phyloP scores from a whole-genome alignment of 805 yeast genomes.

The Saccharomycopsis guyanensis region DNA sequence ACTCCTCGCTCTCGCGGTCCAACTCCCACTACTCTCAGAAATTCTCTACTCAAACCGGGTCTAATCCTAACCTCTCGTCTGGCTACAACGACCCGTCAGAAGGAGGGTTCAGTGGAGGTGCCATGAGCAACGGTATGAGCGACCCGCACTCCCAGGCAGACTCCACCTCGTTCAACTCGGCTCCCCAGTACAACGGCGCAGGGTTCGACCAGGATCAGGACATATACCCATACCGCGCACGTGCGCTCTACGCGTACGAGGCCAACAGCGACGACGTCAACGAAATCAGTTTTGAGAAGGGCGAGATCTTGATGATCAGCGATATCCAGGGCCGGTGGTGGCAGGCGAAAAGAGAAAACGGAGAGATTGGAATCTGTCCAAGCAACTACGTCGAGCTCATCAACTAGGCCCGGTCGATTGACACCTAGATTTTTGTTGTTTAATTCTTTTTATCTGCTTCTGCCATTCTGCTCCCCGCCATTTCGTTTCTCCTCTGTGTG shows the following conservation, averaged over 20 bases:
- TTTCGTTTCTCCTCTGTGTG: too few relatives aligned
- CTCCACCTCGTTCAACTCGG: constrained; percentile 23
- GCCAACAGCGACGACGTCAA: constrained; percentile 92
- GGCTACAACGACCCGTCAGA: background rate
- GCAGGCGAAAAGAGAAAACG: constrained; percentile 87
- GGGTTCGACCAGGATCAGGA: constrained; percentile 19
- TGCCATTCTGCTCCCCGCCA: too few relatives aligned
- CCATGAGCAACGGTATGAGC: constrained; percentile 16
- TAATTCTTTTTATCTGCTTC: background rate
- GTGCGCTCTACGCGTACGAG: constrained; percentile 76
- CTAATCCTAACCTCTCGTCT: constrained; percentile 4
- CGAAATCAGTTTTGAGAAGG: constrained; percentile 84
- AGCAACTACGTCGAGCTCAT: constrained; percentile 83
- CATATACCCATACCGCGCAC: constrained; percentile 72
- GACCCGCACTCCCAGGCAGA: constrained; percentile 25
- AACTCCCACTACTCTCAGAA: constrained; percentile 20
- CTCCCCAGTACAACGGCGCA: constrained; percentile 17
- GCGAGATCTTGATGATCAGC: constrained; percentile 84
- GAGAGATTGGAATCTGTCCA: constrained; percentile 95
- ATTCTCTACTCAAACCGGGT: constrained; percentile 11
- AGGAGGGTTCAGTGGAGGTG: background rate
- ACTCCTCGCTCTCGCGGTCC: constrained; percentile 12
- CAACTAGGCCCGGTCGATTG: constrained; percentile 29
- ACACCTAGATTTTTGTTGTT: too few relatives aligned
- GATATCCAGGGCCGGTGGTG: constrained; percentile 98